Percentiles rank a stretch among this genome's conserved stretches.
These are phyloP conservation scores for Populus pruinosa DNA, from an alignment of 345 rosid species.

Conservation along the genomic window DNA sequence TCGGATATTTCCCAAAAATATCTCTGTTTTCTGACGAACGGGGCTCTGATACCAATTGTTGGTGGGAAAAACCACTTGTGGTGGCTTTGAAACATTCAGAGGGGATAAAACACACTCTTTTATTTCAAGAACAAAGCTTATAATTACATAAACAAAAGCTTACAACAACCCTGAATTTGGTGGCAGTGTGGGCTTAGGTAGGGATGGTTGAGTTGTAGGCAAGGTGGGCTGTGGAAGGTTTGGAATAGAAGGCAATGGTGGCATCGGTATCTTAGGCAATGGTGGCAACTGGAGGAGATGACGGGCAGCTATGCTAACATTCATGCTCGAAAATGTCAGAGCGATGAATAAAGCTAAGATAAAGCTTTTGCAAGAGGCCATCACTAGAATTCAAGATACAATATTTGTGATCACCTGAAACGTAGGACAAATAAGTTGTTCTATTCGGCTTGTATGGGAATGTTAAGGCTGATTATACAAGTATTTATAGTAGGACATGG, in stretches of 20 bases:
- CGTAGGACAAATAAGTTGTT: background rate
- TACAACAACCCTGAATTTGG: too few relatives aligned
- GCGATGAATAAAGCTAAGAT: slow-evolving; percentile 6
- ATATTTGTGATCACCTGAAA: background rate
- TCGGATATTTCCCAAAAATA: too few relatives aligned
- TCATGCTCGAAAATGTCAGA: slow-evolving; percentile 8
- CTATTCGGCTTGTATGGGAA: background rate
- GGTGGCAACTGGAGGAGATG: slow-evolving; percentile 21
- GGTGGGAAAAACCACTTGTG: too few relatives aligned
- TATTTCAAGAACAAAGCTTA: too few relatives aligned
- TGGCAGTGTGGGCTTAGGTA: background rate
- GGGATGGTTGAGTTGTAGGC: background rate
- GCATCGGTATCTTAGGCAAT: slow-evolving; percentile 12
- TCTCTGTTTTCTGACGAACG: too few relatives aligned
- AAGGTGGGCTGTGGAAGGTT: slow-evolving; percentile 2
- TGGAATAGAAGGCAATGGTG: slow-evolving; percentile 14
- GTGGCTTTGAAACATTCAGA: too few relatives aligned
- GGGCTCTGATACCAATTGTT: too few relatives aligned
- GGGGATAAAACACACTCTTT: too few relatives aligned
- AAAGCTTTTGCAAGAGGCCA: slow-evolving; percentile 4
- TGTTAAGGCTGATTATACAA: background rate
- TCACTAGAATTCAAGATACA: background rate
- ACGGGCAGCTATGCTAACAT: slow-evolving; percentile 25
- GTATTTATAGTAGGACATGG: background rate
- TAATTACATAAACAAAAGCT: too few relatives aligned